Conservation (phyloP, 768 basidiomycete species). For the Tremella mesenterica region DNA sequence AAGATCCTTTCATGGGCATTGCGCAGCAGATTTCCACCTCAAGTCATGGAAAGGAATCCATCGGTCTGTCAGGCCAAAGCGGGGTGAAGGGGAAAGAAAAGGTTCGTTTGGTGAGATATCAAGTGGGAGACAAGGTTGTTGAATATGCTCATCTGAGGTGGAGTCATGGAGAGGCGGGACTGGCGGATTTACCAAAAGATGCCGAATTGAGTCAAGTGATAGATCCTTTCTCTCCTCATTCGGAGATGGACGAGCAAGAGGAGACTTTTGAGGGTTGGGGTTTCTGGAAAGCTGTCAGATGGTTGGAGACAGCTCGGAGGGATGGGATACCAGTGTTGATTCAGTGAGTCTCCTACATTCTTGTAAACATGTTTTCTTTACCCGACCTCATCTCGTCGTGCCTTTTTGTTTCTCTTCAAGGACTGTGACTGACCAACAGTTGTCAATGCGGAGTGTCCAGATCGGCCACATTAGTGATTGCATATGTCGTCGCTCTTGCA, state of each 20-base stretch:
- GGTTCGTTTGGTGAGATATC: constrained; percentile 17
- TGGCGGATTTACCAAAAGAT: constrained; percentile 22
- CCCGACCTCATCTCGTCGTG: no score
- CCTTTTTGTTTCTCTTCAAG: no score
- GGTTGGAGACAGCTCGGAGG: constrained; percentile 29
- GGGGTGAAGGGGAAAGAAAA: constrained; percentile 23
- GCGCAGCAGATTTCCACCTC: neutral
- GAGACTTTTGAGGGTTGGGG: constrained; percentile 14
- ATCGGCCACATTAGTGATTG: constrained; percentile 40
- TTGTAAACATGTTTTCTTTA: constrained; percentile 1
- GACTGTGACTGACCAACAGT: constrained; percentile 14
- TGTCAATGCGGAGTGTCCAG: constrained; percentile 45
- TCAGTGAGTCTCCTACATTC: constrained; percentile 31
- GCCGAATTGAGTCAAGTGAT: constrained; percentile 11
- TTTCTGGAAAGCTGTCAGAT: constrained; percentile 35
- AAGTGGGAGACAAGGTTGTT: constrained; percentile 10
- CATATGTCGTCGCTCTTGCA: constrained; percentile 41
- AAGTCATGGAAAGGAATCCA: neutral
- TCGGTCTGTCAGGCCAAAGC: neutral
- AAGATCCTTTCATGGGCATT: constrained; percentile 25
- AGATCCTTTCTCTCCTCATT: constrained; percentile 3
- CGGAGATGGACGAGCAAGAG: constrained; percentile 1
- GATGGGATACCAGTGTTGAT: constrained; percentile 36
- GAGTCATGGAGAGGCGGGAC: constrained; percentile 40
- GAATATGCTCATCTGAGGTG: constrained; percentile 40